Conservation (phyloP, 768 basidiomycete species). For the Daedaleopsis sinensis region DNA sequence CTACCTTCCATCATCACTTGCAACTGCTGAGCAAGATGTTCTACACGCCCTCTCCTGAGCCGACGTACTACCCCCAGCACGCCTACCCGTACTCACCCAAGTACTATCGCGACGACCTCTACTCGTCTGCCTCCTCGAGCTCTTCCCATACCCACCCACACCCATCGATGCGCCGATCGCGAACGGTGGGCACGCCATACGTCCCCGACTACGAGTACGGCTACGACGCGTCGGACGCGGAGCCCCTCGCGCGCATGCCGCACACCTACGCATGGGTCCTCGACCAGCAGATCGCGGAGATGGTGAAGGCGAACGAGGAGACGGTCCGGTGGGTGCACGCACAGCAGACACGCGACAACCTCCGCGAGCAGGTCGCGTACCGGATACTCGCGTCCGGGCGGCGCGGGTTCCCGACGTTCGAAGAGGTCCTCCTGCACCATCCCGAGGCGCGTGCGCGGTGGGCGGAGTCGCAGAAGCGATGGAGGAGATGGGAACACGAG, state of each 20-base stretch:
- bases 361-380: slow-evolving; percentile 26
- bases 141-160: not conserved
- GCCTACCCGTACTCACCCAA: slow-evolving; percentile 8
- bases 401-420: slow-evolving; percentile 20
- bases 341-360: slow-evolving; percentile 46
- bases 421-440: slow-evolving; percentile 43
- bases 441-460: slow-evolving; percentile 9
- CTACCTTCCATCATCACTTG: not conserved
- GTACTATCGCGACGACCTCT: slow-evolving; percentile 11
- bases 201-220: not conserved
- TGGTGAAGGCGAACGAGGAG: slow-evolving; percentile 48
- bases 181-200: slow-evolving; percentile 9
- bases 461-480: slow-evolving; percentile 14
- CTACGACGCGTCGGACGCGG: slow-evolving; percentile 4
- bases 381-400: slow-evolving; percentile 22
- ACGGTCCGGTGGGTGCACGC: slow-evolving; percentile 69
- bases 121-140: slow-evolving; percentile 11
- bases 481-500: slow-evolving; percentile 18
- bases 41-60: slow-evolving; percentile 9
- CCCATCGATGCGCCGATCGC: slow-evolving; percentile 16
- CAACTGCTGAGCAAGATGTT: slow-evolving; percentile 3
- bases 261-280: slow-evolving; percentile 45
- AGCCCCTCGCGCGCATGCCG: slow-evolving; percentile 28
- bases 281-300: slow-evolving; percentile 52
- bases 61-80: slow-evolving; percentile 15